Evolutionary conservation across 208 protist genomes (phyloP).

Genomic region (Acanthamoeba triangularis): DNA sequence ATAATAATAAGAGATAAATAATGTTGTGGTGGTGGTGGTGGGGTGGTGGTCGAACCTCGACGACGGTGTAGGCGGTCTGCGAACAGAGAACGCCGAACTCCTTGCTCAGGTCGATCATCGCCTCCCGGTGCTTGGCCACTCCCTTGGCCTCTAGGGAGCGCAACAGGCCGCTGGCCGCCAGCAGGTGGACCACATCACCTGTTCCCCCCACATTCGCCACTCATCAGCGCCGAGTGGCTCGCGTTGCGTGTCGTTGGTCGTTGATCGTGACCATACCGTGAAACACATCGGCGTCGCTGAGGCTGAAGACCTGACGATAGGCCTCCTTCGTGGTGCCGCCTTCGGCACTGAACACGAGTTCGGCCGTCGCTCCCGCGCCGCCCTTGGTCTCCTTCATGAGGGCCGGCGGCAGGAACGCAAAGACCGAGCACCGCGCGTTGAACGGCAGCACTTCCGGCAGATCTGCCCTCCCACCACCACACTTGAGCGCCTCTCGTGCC

Average conservation of each 20-base stretch:
- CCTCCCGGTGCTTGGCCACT: neutral
- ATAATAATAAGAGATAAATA: no score
- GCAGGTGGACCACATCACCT: neutral
- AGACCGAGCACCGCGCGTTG: neutral
- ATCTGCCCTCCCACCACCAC: neutral
- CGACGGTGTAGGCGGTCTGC: neutral
- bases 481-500: neutral
- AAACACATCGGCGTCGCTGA: neutral
- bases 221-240: neutral
- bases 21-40: neutral
- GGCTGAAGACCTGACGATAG: neutral
- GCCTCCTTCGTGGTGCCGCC: neutral
- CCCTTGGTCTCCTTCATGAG: neutral
- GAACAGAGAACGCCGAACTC: conserved; percentile 9
- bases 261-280: neutral
- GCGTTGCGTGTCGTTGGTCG: neutral
- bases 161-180: neutral
- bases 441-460: neutral
- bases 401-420: neutral
- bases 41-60: neutral
- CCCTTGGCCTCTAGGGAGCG: neutral
- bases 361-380: neutral
- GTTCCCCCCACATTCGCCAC: neutral
- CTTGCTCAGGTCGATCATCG: neutral
- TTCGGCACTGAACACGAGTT: neutral